Base-by-base conservation (phyloP, 2,329 filamentous ascomycete species). In the Venturia effusa region DNA sequence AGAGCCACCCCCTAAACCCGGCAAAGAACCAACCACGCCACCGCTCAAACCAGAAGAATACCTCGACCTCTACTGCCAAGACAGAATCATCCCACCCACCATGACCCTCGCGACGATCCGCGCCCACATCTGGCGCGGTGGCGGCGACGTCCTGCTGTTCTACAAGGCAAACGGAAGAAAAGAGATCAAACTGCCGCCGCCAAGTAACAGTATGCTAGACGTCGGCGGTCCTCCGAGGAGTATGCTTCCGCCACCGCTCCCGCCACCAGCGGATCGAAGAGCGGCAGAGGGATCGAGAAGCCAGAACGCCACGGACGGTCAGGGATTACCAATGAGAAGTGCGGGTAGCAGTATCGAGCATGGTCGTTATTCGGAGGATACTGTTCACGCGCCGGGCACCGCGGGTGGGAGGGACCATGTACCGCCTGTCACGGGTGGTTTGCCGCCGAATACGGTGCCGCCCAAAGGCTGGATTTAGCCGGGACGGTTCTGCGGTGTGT, bases 41-140 rank as follows among this genome's bases (percentile, higher is more conserved):
- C 80, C 79, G 2, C 77, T 95, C 71, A 87, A 84, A 70, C 90
- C 93, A 0, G 93, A 97, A 73, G 91, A 97, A 71, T 97, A 97
- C 76, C 79, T 99, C 39, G 94, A 99, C 73, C 78, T 99, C 61
- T 96, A 96, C 74, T 97, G 94, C 75, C 92, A 97, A 72, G 89
- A 92, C 63, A 89, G 92, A 81, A 92, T 88, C 65, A 80, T 97
- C 32, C 84, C 88, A 1, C 85, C 87, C 7, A 88, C 87, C 39
- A 97, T 96, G 88, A 97, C 89, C 41, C 83, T 99, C n/a, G 91
- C 92, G 4, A 97, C 92, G 0, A 86, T 99, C 54, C 87, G 93
- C 39, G 88, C 92, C 2, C 92, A 96, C 72, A 81, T 97, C 63
- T 99, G 94, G 94, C 91, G 95, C 70, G 91, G 90, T 54, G 91